Evolutionary conservation across 805 yeast species (phyloP), one percentile per base, ranked within the genome.

Genomic region (Ogataea naganishii): DNA sequence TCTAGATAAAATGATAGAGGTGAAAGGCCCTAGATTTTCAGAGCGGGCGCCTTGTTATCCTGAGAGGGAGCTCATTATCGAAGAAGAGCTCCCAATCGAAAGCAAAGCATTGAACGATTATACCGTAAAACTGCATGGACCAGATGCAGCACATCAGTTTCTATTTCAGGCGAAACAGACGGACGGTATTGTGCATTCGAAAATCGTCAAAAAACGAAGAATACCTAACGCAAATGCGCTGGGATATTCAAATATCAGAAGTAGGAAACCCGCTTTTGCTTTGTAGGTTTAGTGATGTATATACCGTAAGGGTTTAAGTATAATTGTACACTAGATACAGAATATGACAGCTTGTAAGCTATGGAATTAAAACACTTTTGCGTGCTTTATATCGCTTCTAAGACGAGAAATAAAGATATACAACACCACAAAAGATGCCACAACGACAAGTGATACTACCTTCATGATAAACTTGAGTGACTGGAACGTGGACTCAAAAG

Each of bases 351-450:
- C 20, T 4, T 20, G 11, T 7, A 16, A 13, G 17, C 23, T 23
- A 8, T 20, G 14, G 17, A 6, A 18, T 53, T 47, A 74, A 33
- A 75, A 58, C 26, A 76, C 58, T 39, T 76, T 76, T 7, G 78
- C 58, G 43, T 72, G 79, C 41, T 72, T 75, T 33, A 76, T 72
- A 38, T 76, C 82, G 38, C 62, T 71, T 55, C 80, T 69, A 24
- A 76, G 53, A 45, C 72, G 63, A 47, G 64, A 66, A 14, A 73
- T 63, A 36, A 70, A 58, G 20, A 65, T 49, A 13, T 67, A 59
- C 32, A 73, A 54, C 2, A 61, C 51, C 4, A 62, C 38, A 17
- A 68, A 39, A 5, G 65, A 52, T 7, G 60, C 31, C 7, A 64
- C 44, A 14, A 71, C 46, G 3, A 70, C 66, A 14, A 69, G 39